phyloP scores from a whole-genome alignment of 2,329 filamentous ascomycete genomes.

The Capronia americana region DNA sequence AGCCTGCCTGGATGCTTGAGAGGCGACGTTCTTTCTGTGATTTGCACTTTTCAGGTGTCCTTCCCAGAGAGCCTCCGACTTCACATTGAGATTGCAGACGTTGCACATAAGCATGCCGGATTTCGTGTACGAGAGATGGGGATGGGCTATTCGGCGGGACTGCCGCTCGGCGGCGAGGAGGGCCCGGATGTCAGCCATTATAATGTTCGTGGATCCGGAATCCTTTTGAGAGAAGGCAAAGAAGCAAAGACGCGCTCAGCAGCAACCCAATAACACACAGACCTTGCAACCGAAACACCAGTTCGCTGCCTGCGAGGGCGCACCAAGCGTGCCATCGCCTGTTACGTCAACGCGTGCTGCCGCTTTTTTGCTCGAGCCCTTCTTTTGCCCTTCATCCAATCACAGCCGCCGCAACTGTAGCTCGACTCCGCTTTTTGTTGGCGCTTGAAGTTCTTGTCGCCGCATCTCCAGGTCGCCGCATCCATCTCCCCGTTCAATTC shows the following conservation, averaged over 20 bases:
- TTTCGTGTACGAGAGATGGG: constrained; percentile 71
- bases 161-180: constrained; percentile 79
- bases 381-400: constrained; percentile 1
- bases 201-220: neutral
- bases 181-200: constrained; percentile 79
- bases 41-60: constrained; percentile 62
- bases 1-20: constrained; percentile 43
- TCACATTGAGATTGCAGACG: constrained; percentile 69
- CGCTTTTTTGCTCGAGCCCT: neutral
- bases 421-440: constrained; percentile 5
- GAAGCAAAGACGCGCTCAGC: neutral
- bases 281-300: neutral
- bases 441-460: constrained; percentile 3
- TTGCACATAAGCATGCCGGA: constrained; percentile 72
- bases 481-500: constrained; percentile 2
- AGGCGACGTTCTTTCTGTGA: constrained; percentile 48
- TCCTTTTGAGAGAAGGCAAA: neutral
- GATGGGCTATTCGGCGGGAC: constrained; percentile 73
- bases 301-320: neutral
- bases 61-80: constrained; percentile 72
- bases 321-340: neutral
- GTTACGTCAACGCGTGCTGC: constrained; percentile 7
- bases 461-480: constrained; percentile 2
- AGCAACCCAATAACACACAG: neutral
- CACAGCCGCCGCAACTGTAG: neutral